Evolutionary conservation across 805 yeast species (phyloP).

Genomic region (Henningerozyma blattae): DNA sequence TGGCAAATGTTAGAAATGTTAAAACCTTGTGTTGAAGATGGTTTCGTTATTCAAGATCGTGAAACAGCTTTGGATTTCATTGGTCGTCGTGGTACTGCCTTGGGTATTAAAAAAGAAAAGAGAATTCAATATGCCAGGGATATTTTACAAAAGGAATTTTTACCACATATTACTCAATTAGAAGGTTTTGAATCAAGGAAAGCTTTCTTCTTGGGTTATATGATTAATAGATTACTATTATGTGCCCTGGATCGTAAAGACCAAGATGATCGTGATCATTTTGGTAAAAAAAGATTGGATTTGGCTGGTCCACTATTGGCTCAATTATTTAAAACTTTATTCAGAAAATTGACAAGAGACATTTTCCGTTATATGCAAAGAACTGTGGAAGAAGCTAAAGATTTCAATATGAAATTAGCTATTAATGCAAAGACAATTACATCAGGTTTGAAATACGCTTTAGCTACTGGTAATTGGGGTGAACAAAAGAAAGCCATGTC

Average conservation of each 20-base stretch:
- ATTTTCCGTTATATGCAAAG: constrained; percentile 97
- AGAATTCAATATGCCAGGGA: constrained; percentile 98
- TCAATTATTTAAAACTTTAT: constrained; percentile 84
- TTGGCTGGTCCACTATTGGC: constrained; percentile 97
- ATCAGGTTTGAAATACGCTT: constrained; percentile 91
- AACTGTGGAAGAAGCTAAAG: constrained; percentile 96
- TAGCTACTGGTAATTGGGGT: constrained; percentile 99
- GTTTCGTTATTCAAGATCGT: constrained; percentile 94
- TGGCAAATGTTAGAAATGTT: constrained; percentile 99
- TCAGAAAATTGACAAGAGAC: constrained; percentile 91
- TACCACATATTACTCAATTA: constrained; percentile 95
- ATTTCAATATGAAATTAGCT: constrained; percentile 90
- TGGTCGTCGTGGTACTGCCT: constrained; percentile 95
- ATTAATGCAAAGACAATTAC: constrained; percentile 96
- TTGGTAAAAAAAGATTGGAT: constrained; percentile 96
- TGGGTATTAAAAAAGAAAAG: constrained; percentile 92
- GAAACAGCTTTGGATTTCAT: constrained; percentile 96
- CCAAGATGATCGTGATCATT: constrained; percentile 98
- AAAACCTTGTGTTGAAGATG: constrained; percentile 98
- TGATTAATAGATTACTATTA: constrained; percentile 87
- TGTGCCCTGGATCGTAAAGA: constrained; percentile 97
- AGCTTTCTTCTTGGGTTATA: constrained; percentile 94
- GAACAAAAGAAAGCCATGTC: constrained; percentile 99
- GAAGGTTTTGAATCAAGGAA: constrained; percentile 96
- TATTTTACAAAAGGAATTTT: constrained; percentile 86